Percentiles rank a stretch among this genome's conserved stretches.
phyloP scores from a whole-genome alignment of 2,329 filamentous ascomycete genomes.

The Amphichorda felina region DNA sequence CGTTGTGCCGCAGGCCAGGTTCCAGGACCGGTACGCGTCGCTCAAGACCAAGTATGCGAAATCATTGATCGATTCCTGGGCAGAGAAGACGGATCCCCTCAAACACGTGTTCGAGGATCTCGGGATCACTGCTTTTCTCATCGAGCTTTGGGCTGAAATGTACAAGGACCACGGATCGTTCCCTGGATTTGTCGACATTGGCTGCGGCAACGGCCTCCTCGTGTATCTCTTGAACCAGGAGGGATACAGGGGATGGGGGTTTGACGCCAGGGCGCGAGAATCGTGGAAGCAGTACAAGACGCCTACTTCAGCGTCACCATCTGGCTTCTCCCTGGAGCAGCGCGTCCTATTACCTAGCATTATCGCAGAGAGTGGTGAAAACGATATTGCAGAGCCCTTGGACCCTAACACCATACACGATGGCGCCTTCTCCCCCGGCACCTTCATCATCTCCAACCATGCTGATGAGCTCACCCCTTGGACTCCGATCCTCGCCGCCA shows the following conservation, averaged over 20 bases:
- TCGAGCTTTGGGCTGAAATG: constrained; percentile 84
- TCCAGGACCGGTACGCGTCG: constrained; percentile 72
- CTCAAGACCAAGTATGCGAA: constrained; percentile 74
- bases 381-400: constrained; percentile 3
- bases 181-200: constrained; percentile 89
- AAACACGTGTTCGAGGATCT: constrained; percentile 97
- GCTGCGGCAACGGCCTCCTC: constrained; percentile 87
- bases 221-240: constrained; percentile 72
- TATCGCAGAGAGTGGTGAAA: constrained; percentile 8
- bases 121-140: constrained; percentile 79
- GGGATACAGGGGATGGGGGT: constrained; percentile 78
- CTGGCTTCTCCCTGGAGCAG: constrained; percentile 25
- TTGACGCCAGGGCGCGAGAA: constrained; percentile 77
- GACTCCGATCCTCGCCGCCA: constrained; percentile 77
- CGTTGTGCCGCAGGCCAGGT: constrained; percentile 60
- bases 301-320: constrained; percentile 11
- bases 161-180: constrained; percentile 49
- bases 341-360: constrained; percentile 37
- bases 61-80: constrained; percentile 62
- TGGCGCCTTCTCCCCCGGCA: constrained; percentile 59
- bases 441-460: constrained; percentile 95
- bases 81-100: constrained; percentile 71
- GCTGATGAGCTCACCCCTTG: constrained; percentile 92
- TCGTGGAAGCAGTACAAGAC: constrained; percentile 67
- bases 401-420: constrained; percentile 25